Percentiles rank a stretch among this genome's conserved stretches.
phyloP scores from a whole-genome alignment of 805 yeast species.

The Candida rishiriensis region DNA sequence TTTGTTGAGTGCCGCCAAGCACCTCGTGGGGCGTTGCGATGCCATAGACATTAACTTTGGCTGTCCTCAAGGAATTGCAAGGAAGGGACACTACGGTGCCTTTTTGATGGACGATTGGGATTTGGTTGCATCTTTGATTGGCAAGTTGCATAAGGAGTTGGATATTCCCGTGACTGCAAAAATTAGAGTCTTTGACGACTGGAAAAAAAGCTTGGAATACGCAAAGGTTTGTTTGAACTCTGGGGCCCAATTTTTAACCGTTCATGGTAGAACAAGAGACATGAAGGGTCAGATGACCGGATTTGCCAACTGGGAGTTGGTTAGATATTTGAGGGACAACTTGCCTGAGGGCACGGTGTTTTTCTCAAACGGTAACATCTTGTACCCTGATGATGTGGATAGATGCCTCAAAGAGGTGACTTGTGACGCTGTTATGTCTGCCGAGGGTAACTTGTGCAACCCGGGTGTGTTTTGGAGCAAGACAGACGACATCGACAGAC shows the following conservation, averaged over 20 bases:
- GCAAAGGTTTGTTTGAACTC: conserved; percentile 86
- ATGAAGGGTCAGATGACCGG: conserved; percentile 98
- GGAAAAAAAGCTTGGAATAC: conserved; percentile 76
- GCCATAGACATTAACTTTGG: conserved; percentile 96
- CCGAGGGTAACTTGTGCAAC: conserved; percentile 90
- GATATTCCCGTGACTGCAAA: conserved; percentile 92
- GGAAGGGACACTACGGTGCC: conserved; percentile 91
- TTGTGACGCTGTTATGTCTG: conserved; percentile 95
- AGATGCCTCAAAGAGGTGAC: conserved; percentile 59
- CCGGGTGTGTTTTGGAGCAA: conserved; percentile 82
- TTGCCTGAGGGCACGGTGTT: conserved; percentile 78
- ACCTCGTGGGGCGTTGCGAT: conserved; percentile 80
- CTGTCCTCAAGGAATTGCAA: conserved; percentile 97
- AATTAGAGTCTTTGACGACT: conserved; percentile 82
- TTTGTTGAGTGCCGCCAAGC: conserved; percentile 73
- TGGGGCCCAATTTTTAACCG: conserved; percentile 93
- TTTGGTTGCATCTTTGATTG: conserved; percentile 65
- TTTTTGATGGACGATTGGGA: conserved; percentile 98
- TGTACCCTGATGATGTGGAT: conserved; percentile 79
- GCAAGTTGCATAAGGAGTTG: conserved; percentile 66
- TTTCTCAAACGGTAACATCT: conserved; percentile 91
- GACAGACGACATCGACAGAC: conserved; percentile 49
- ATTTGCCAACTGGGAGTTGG: conserved; percentile 85
- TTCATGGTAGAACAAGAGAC: conserved; percentile 94
- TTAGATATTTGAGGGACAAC: conserved; percentile 71